Conservation (phyloP, 129 eudicot species). For the Artemisia annua region DNA sequence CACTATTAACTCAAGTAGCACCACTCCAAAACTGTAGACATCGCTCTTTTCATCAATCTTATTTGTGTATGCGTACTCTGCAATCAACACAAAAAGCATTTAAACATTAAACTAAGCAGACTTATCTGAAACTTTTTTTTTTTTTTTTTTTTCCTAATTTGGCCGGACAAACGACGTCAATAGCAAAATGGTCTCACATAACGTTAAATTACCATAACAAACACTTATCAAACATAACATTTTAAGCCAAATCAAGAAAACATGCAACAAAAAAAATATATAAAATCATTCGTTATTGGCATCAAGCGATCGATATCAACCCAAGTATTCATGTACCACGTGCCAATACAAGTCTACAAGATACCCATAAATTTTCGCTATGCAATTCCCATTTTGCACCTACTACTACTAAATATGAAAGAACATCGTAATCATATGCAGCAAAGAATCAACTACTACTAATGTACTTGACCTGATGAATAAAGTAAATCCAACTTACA, state of each 20-base stretch:
- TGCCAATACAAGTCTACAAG: no score
- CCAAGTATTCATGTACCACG: no score
- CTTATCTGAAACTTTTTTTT: neutral
- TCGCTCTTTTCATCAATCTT: constrained; percentile 89
- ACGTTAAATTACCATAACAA: no score
- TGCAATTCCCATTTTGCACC: neutral
- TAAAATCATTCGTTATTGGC: constrained; percentile 4
- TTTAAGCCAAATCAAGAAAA: neutral
- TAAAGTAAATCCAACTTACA: constrained; percentile 2
- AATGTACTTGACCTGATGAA: constrained; percentile 12
- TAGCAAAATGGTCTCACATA: no score
- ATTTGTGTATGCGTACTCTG: constrained; percentile 91
- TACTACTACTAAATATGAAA: neutral
- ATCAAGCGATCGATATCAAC: no score
- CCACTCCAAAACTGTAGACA: constrained; percentile 93
- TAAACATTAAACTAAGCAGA: neutral
- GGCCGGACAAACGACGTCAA: no score
- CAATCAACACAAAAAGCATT: neutral
- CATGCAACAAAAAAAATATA: neutral
- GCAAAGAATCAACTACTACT: neutral
- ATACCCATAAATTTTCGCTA: no score
- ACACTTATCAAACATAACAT: neutral
- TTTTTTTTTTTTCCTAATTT: no score
- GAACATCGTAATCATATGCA: neutral
- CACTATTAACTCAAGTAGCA: constrained; percentile 76